Base-by-base conservation (phyloP, 179 eudicot genomes). In the Carnegiea gigantea region DNA sequence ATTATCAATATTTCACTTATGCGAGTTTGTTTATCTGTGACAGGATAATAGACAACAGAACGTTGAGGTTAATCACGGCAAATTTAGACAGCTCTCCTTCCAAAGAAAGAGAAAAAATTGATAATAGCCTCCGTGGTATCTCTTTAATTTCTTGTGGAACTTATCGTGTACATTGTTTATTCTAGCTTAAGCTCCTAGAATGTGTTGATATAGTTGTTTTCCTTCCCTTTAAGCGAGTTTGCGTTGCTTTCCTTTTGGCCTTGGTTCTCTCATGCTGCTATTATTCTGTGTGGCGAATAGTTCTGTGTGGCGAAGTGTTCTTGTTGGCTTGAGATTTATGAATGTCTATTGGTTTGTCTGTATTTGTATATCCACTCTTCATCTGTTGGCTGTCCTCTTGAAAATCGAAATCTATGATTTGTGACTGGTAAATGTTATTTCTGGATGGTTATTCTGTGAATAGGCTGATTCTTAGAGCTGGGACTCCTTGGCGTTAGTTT, bases 21-120 rank as follows among this genome's bases (percentile, higher is more conserved):
- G 7, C 65, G 65, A 73, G 28, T 71, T 84, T 72, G 49, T 49
- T 73, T 51, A 77, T 73, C 46, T 72, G 60, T 80, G 79, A 78
- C 93, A 95, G 98, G 90, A 83, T 95, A 79, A 92, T 95, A 75
- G 94, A 93, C 85, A 92, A 91, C 83, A 93, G 89, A 79, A 89
- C 98, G 28, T 79, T 93, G 46, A 89, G 88, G 83, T 83, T 95
- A 84, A 92, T 95, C 81, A 92, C 91, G 18, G 96, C 92, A 70
- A 40, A 87, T 74, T 83, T 88, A 60, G 89, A 90, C 80, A 89
- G 87, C 84, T 89, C 94, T 81, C 91, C 95, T n/a, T 79, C 92
- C 20, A 80, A 85, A 21, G 93, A 85, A 33, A 87, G 80, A 84
- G 93, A 93, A 70, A 85, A 78, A 80, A 81, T 92, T 76, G 93